A percentile compares a stretch with the other conserved stretches of the same genome.
phyloP scores from a whole-genome alignment of 306 rosid genomes.

The Quercus mongolica region DNA sequence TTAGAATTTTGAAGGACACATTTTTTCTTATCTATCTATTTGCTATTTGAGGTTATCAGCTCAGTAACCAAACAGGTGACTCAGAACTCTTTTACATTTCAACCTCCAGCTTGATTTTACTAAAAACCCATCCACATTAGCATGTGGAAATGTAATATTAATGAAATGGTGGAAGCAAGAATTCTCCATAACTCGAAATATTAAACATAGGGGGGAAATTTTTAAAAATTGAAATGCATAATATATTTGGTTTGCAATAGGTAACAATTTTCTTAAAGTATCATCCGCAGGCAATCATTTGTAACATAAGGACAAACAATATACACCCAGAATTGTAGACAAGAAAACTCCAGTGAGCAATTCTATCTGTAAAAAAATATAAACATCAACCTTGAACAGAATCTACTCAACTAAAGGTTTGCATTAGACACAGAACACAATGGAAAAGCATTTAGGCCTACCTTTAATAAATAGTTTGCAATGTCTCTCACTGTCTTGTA shows the following conservation, averaged over 20 bases:
- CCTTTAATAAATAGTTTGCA: conserved; percentile 56
- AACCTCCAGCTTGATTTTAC: background rate
- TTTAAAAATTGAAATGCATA: no score
- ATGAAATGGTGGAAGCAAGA: background rate
- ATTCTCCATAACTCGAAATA: background rate
- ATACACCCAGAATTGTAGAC: conserved; percentile 67
- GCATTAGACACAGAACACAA: conserved; percentile 14
- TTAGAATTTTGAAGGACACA: background rate
- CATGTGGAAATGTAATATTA: background rate
- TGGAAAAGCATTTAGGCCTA: conserved; percentile 20
- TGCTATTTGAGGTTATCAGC: background rate
- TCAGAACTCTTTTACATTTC: background rate
- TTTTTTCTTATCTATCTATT: background rate
- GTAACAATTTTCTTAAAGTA: no score
- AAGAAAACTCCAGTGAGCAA: conserved; percentile 60
- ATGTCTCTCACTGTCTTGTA: conserved; percentile 68
- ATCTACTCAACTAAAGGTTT: conserved; percentile 7
- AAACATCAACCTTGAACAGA: conserved; percentile 13
- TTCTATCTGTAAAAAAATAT: conserved; percentile 59
- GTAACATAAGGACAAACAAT: conserved; percentile 56
- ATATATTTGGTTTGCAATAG: no score
- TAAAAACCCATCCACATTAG: background rate
- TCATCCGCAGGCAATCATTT: no score
- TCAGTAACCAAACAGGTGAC: background rate
- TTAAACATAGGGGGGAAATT: no score